A percentile compares a stretch with the other conserved stretches of the same genome.
Conservation (phyloP, 73 alveolate genomes). For the Paramecium caudatum region DNA sequence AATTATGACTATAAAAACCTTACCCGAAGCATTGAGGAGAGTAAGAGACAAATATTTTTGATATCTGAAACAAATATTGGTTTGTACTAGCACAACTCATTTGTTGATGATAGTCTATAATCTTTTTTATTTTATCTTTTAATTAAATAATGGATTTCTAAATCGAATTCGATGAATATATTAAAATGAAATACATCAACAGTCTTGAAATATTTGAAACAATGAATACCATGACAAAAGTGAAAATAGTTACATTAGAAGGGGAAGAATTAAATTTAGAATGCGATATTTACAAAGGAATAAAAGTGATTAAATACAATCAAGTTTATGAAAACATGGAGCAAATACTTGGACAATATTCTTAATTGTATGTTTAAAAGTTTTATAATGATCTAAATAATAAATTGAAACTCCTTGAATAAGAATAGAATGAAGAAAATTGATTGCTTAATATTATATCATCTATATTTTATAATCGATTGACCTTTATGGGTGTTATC, state of each 20-base stretch:
- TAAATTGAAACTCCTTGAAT: not conserved
- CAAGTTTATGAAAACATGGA: not conserved
- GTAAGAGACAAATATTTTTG: conserved; percentile 3
- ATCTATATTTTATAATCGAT: not conserved
- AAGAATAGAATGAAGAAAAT: not conserved
- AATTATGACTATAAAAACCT: not conserved
- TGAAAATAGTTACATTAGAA: not conserved
- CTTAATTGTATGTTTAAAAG: not conserved
- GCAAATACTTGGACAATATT: not conserved
- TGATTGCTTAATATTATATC: not conserved
- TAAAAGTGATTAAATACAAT: not conserved
- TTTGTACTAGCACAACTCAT: not conserved
- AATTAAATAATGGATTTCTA: not conserved
- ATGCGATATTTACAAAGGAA: not conserved
- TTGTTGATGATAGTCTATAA: not conserved
- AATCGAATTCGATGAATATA: not conserved
- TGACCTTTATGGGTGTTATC: not conserved
- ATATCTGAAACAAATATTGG: too few species aligned
- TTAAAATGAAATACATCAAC: not conserved
- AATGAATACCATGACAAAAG: not conserved
- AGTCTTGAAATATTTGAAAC: not conserved
- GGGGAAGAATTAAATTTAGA: conserved; percentile 29
- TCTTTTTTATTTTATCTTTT: not conserved
- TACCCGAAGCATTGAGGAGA: not conserved
- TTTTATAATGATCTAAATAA: not conserved